Conservation (phyloP, 225 moss, liverwort and hornwort genomes). For the Pseudoscleropodium purum region DNA sequence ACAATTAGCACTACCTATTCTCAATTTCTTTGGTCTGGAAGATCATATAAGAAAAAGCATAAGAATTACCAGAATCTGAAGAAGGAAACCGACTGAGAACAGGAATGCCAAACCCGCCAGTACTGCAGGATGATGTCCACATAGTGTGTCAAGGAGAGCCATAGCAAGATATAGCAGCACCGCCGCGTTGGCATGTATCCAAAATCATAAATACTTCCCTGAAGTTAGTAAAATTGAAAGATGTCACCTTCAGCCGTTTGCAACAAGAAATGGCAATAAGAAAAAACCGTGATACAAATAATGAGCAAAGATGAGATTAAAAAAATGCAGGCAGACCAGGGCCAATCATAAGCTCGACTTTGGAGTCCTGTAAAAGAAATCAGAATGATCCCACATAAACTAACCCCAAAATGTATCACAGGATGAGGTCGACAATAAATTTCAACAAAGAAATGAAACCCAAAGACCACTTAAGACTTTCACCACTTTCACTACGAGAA, state of each 20-base stretch:
- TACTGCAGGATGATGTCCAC: constrained; percentile 37
- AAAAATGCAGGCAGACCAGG: background rate
- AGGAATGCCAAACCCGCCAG: constrained; percentile 94
- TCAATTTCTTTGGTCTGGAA: background rate
- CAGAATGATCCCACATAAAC: background rate
- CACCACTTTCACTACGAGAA: background rate
- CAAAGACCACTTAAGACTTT: background rate
- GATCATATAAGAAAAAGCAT: background rate
- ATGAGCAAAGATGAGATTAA: background rate
- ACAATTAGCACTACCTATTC: background rate
- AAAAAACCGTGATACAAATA: background rate
- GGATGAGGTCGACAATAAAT: background rate
- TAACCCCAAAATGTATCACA: background rate
- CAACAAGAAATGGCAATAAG: background rate
- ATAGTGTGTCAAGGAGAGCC: constrained; percentile 23
- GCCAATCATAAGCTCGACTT: background rate
- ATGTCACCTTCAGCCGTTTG: background rate
- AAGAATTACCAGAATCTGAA: constrained; percentile 82
- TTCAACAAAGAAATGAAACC: background rate
- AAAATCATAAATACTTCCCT: constrained; percentile 31
- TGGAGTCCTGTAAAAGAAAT: background rate
- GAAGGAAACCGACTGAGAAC: constrained; percentile 84
- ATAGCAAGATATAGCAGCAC: constrained; percentile 21
- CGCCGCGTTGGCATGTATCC: constrained; percentile 12
- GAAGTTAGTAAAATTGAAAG: constrained; percentile 20